Percentiles rank a stretch among this genome's conserved stretches.
phyloP scores from a whole-genome alignment of 225 moss, liverwort and hornwort genomes.

The Rhytidiadelphus loreus region DNA sequence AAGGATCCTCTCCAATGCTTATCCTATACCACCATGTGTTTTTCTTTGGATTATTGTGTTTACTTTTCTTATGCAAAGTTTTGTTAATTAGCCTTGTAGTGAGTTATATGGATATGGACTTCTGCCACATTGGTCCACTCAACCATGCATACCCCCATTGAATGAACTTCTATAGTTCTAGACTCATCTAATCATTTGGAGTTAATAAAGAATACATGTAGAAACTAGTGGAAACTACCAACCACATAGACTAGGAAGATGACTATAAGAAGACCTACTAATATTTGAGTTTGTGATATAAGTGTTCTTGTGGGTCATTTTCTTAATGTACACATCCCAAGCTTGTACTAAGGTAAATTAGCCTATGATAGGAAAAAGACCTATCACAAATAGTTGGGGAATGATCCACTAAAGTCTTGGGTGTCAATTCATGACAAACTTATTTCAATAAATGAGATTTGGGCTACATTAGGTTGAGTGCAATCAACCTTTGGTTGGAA shows the following conservation, averaged over 20 bases:
- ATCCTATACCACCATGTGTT: too few relatives aligned
- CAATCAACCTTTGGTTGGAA: too few relatives aligned
- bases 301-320: neutral
- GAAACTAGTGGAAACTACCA: neutral
- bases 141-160: too few relatives aligned
- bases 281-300: neutral
- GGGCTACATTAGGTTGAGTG: neutral
- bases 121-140: too few relatives aligned
- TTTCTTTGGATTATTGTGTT: too few relatives aligned
- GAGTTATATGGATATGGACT: too few relatives aligned
- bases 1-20: too few relatives aligned
- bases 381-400: fast-evolving
- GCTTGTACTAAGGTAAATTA: neutral
- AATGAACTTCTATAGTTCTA: neutral
- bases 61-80: too few relatives aligned
- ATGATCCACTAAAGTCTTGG: neutral
- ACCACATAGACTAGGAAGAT: neutral
- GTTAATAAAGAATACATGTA: fast-evolving
- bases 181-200: fast-evolving
- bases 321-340: fast-evolving
- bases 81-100: too few relatives aligned
- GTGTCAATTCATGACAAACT: neutral
- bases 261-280: neutral
- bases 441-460: neutral
- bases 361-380: neutral